Percentiles rank a stretch among this genome's conserved stretches.
phyloP scores from a whole-genome alignment of 176 grass and related monocot species.

The Zoysia japonica region DNA sequence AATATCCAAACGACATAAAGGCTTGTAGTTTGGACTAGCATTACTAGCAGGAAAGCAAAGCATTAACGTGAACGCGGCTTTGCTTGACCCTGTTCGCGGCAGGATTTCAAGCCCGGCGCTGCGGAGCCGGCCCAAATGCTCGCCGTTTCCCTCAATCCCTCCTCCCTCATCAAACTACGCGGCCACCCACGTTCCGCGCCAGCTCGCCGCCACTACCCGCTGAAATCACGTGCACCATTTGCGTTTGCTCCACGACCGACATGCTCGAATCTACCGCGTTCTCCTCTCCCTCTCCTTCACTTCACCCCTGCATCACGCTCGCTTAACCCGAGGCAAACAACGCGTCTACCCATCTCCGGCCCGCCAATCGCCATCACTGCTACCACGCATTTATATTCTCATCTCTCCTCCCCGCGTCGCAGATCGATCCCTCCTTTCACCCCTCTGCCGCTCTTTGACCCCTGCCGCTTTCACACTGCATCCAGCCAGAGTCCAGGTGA shows the following conservation, averaged over 20 bases:
- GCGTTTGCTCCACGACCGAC: background rate
- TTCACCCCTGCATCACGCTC: background rate
- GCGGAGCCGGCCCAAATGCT: too few species aligned
- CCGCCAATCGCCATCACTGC: background rate
- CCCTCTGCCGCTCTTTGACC: conserved; percentile 34
- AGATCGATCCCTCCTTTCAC: background rate
- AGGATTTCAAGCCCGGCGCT: background rate
- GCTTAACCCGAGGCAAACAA: background rate
- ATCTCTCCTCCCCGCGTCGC: background rate
- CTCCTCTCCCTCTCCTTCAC: too few species aligned
- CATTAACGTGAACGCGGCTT: too few species aligned
- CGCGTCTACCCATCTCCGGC: background rate
- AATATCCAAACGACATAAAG: too few species aligned
- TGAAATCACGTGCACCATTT: conserved; percentile 15
- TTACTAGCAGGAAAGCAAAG: too few species aligned
- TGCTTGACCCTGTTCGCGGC: background rate
- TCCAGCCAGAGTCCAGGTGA: background rate
- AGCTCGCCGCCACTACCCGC: conserved; percentile 22
- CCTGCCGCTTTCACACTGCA: conserved; percentile 15
- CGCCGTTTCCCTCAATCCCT: background rate
- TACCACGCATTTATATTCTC: conserved; percentile 28
- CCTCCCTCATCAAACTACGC: background rate
- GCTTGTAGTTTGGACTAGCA: too few species aligned
- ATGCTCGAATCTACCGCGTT: background rate
- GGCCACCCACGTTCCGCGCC: conserved; percentile 2